A percentile compares a stretch with the other conserved stretches of the same genome.
Evolutionary conservation across 2,329 filamentous ascomycete genomes (phyloP).

Genomic region (Didymosphaeria variabile): DNA sequence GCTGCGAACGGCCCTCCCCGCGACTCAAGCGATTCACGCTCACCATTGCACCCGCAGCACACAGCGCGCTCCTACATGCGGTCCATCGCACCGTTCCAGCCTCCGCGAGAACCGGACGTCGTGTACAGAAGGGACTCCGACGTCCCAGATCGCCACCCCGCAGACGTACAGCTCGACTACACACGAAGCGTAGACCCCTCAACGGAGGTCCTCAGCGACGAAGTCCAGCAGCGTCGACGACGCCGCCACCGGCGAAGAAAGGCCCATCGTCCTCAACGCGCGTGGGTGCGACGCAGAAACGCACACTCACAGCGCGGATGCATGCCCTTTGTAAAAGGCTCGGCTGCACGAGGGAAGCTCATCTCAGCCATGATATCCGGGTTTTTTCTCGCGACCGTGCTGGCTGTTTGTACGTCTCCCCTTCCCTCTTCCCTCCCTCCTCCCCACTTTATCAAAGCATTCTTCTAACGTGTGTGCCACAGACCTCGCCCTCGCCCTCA

Average conservation of each 20-base stretch:
- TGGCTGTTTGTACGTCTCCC: conserved; percentile 70
- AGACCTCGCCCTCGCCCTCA: conserved; percentile 79
- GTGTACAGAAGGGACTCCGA: conserved; percentile 25
- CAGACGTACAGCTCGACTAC: conserved; percentile 38
- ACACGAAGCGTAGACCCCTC: conserved; percentile 60
- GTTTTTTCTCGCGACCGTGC: conserved; percentile 65
- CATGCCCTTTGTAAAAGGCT: conserved; percentile 33
- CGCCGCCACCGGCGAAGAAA: conserved; percentile 46
- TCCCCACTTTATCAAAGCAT: conserved; percentile 12
- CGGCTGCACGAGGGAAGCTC: conserved; percentile 43
- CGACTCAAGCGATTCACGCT: conserved; percentile 37
- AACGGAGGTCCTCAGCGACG: conserved; percentile 58
- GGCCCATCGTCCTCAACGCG: conserved; percentile 30
- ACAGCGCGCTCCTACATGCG: conserved; percentile 48
- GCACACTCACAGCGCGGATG: conserved; percentile 29
- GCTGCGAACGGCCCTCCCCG: conserved; percentile 31
- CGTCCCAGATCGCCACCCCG: conserved; percentile 35
- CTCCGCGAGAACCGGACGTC: conserved; percentile 30
- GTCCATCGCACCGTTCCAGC: conserved; percentile 36
- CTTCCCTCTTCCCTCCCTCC: conserved; percentile 9
- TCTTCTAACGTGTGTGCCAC: conserved; percentile 12
- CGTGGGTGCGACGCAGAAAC: conserved; percentile 40
- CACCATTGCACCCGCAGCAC: conserved; percentile 44
- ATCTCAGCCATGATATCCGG: conserved; percentile 70
- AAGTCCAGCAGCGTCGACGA: conserved; percentile 49